phyloP scores from a whole-genome alignment of 2,329 filamentous ascomycete genomes.

The Chaetoscypha palmicola region DNA sequence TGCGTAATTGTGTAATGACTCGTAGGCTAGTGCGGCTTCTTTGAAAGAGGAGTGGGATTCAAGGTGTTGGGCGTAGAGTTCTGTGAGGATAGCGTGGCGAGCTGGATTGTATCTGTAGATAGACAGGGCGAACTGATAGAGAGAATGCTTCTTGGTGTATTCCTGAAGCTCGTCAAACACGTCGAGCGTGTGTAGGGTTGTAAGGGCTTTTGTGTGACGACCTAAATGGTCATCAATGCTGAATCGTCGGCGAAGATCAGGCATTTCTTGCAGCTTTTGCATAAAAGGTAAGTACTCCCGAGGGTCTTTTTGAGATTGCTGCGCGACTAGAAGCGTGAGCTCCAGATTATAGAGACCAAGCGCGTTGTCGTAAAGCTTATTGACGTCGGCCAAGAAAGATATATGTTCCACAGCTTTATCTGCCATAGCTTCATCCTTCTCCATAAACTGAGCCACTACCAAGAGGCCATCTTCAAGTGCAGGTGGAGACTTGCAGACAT shows the following conservation, averaged over 20 bases:
- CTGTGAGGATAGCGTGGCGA: conserved; percentile 61
- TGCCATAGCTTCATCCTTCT: conserved; percentile 61
- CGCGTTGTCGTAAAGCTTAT: conserved; percentile 83
- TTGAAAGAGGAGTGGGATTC: conserved; percentile 68
- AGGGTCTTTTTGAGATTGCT: conserved; percentile 93
- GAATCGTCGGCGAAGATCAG: conserved; percentile 65
- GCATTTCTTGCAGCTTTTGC: conserved; percentile 72
- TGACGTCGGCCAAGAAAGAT: conserved; percentile 92
- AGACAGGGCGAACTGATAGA: conserved; percentile 71
- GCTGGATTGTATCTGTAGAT: conserved; percentile 76
- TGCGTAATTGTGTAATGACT: conserved; percentile 68
- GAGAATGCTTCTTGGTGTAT: conserved; percentile 71
- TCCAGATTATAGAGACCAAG: conserved; percentile 89
- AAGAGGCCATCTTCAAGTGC: conserved; percentile 78
- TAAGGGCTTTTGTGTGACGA: conserved; percentile 68
- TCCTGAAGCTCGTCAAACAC: conserved; percentile 69
- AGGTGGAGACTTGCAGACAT: conserved; percentile 88
- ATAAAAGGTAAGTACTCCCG: conserved; percentile 94
- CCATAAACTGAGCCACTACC: conserved; percentile 68
- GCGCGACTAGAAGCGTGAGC: conserved; percentile 81
- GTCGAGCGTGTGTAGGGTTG: conserved; percentile 65
- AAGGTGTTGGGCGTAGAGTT: conserved; percentile 73
- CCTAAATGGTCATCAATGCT: conserved; percentile 84
- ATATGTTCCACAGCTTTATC: conserved; percentile 94
- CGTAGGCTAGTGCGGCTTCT: conserved; percentile 85